Conservation (phyloP, 148 eudicot species). For the Nyssa sinensis region DNA sequence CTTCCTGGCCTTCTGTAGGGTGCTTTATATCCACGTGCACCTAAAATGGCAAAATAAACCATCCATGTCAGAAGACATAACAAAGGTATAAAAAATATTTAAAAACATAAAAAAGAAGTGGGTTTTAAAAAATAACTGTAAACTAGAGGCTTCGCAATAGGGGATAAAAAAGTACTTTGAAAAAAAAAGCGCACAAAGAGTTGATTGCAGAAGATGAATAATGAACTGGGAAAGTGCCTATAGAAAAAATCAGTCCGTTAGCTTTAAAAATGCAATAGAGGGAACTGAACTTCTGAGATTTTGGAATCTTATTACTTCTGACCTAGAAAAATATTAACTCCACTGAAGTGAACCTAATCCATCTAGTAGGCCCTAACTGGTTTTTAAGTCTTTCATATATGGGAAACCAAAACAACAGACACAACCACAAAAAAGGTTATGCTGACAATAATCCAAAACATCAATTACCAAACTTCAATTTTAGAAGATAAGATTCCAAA, state of each 20-base stretch:
- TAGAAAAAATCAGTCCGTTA: neutral
- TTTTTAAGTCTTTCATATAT: neutral
- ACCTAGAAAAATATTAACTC: conserved; percentile 7
- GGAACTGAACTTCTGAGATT: neutral
- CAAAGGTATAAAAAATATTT: neutral
- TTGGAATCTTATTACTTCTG: neutral
- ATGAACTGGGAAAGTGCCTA: neutral
- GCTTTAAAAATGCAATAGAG: too few relatives aligned
- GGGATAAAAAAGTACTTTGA: neutral
- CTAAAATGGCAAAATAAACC: conserved; percentile 28
- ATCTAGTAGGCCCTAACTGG: neutral
- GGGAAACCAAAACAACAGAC: neutral
- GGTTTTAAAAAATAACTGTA: neutral
- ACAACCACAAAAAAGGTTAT: neutral
- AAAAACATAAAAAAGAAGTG: too few relatives aligned
- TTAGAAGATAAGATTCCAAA: neutral
- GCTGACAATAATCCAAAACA: neutral
- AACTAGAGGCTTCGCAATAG: neutral
- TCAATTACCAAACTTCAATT: neutral
- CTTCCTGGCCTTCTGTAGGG: conserved; percentile 61
- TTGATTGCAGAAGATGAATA: neutral
- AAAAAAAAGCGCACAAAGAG: neutral
- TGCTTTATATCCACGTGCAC: conserved; percentile 49
- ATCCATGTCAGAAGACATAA: neutral
- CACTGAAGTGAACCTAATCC: conserved; percentile 7